Evolutionary conservation across 441 rosid species (phyloP).

Genomic region (Theobroma grandiflorum): DNA sequence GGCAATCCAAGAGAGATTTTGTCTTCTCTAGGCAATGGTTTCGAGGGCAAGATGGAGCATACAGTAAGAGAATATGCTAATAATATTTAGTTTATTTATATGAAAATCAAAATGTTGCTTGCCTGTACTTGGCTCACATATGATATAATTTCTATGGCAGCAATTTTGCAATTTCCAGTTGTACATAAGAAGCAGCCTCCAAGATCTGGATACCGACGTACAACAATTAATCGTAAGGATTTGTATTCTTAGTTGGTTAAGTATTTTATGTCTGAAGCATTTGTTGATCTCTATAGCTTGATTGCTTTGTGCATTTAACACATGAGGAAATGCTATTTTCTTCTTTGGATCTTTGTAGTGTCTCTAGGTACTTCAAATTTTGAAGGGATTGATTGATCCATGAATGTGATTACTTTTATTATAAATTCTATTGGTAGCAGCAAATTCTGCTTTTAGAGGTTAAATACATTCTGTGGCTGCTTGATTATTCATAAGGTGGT

Average conservation of each 20-base stretch:
- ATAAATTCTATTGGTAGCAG: neutral
- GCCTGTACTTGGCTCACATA: constrained; percentile 35
- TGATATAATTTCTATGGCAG: constrained; percentile 47
- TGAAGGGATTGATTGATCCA: neutral
- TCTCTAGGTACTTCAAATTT: neutral
- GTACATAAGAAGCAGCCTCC: constrained; percentile 79
- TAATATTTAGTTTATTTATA: constrained; percentile 18
- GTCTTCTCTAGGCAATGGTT: constrained; percentile 99
- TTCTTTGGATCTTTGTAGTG: neutral
- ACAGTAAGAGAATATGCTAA: constrained; percentile 67
- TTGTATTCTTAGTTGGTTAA: constrained; percentile 15
- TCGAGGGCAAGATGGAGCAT: constrained; percentile 96
- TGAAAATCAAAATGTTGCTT: constrained; percentile 28
- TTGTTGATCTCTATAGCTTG: constrained; percentile 8
- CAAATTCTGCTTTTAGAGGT: constrained; percentile 19
- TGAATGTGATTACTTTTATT: neutral
- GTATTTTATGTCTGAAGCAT: constrained; percentile 23
- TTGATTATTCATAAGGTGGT: constrained; percentile 1
- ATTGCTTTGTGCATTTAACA: neutral
- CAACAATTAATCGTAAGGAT: constrained; percentile 82
- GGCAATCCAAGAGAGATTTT: constrained; percentile 96
- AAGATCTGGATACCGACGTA: constrained; percentile 88
- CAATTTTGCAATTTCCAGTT: constrained; percentile 94
- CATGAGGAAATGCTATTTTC: constrained; percentile 18
- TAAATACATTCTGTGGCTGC: neutral